Conservation (phyloP, 441 rosid species). For the Jatropha multifida region DNA sequence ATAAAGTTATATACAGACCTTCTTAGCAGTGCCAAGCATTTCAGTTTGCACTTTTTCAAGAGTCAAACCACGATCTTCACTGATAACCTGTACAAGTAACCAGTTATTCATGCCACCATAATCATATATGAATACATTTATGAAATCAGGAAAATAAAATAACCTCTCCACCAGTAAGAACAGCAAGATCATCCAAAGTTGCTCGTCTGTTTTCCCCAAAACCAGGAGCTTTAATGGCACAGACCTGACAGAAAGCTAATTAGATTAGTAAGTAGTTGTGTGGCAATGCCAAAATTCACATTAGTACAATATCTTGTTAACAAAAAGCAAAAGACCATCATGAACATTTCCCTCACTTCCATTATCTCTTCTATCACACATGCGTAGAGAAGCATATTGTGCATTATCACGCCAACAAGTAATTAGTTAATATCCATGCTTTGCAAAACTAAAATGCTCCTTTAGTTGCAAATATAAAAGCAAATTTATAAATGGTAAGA, state of each 20-base stretch:
- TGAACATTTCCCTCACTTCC: background rate
- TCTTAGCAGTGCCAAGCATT: slow-evolving; percentile 86
- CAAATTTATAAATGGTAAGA: background rate
- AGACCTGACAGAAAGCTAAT: slow-evolving; percentile 47
- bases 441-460: background rate
- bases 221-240: slow-evolving; percentile 95
- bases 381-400: background rate
- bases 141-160: slow-evolving; percentile 13
- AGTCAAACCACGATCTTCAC: slow-evolving; percentile 69
- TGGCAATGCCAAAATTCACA: background rate
- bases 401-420: background rate
- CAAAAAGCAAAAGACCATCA: background rate
- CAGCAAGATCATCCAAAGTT: slow-evolving; percentile 80
- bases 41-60: slow-evolving; percentile 73
- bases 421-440: background rate
- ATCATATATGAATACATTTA: background rate
- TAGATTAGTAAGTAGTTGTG: background rate
- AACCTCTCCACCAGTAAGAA: slow-evolving; percentile 94
- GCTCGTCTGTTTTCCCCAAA: slow-evolving; percentile 84
- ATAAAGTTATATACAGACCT: slow-evolving; percentile 36
- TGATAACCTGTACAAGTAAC: slow-evolving; percentile 59
- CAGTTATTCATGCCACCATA: slow-evolving; percentile 21
- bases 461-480: background rate
- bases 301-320: background rate
- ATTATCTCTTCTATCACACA: background rate